phyloP scores from a whole-genome alignment of 768 basidiomycete species.

The Mycena capillaripes region DNA sequence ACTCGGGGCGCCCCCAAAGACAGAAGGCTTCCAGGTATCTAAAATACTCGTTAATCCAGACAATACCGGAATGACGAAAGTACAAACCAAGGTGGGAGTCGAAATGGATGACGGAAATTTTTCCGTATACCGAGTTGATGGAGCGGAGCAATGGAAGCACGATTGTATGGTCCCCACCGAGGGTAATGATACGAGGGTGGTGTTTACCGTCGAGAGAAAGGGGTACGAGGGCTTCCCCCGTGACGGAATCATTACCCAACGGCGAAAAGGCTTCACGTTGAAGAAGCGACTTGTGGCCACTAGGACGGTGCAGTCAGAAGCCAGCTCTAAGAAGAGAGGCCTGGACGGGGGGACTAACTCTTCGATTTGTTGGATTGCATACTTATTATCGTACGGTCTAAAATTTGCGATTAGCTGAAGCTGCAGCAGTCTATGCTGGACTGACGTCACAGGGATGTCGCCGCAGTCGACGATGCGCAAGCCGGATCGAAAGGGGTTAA shows the following conservation, averaged over 20 bases:
- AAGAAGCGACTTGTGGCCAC: constrained; percentile 77
- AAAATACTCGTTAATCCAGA: neutral
- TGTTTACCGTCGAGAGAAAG: constrained; percentile 77
- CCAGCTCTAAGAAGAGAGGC: neutral
- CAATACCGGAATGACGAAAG: constrained; percentile 36
- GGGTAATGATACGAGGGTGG: constrained; percentile 85
- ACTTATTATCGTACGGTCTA: constrained; percentile 80
- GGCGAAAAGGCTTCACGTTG: constrained; percentile 74
- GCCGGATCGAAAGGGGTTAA: constrained; percentile 80
- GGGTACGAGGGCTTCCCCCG: constrained; percentile 69
- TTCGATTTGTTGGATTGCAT: constrained; percentile 83
- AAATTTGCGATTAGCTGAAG: neutral
- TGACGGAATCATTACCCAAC: constrained; percentile 72
- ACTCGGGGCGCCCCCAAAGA: constrained; percentile 82
- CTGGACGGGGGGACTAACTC: constrained; percentile 41
- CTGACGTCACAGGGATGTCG: constrained; percentile 79
- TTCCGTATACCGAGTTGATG: constrained; percentile 82
- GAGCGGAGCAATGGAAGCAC: constrained; percentile 75
- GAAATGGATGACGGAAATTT: constrained; percentile 88
- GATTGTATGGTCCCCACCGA: constrained; percentile 93
- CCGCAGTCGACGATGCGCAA: constrained; percentile 83
- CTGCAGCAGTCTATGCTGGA: neutral
- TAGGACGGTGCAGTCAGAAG: neutral
- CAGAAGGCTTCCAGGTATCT: constrained; percentile 84
- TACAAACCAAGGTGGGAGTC: constrained; percentile 77